Evolutionary conservation across 441 rosid genomes (phyloP).

Genomic region (Sinapis alba): DNA sequence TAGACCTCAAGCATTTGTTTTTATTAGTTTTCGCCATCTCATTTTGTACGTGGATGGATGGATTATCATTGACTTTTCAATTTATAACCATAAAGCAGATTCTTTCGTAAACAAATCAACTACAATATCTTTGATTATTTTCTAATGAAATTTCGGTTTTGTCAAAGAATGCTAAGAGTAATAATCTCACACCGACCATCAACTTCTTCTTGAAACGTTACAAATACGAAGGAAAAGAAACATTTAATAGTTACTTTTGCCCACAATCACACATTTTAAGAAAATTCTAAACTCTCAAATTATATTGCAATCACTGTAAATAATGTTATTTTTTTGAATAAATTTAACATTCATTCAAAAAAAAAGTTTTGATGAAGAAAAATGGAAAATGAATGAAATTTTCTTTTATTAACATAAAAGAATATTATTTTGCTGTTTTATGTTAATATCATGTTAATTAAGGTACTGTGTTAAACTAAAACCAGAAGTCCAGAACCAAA

Average conservation of each 20-base stretch:
- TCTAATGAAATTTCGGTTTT: not conserved
- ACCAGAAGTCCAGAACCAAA: not conserved
- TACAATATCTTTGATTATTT: constrained; percentile 9
- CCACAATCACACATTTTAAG: too few species aligned
- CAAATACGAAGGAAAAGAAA: not conserved
- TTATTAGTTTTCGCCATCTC: not conserved
- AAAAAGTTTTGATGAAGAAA: not conserved
- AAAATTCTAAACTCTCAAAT: too few species aligned
- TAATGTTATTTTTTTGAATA: too few species aligned
- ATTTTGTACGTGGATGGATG: not conserved
- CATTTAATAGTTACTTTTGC: not conserved
- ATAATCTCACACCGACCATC: not conserved
- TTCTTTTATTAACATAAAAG: not conserved
- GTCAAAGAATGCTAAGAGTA: not conserved
- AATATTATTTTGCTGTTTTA: not conserved
- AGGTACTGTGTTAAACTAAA: not conserved
- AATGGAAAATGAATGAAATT: too few species aligned
- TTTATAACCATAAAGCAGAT: not conserved
- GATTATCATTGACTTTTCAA: constrained; percentile 25
- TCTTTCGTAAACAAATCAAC: not conserved
- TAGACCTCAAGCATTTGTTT: not conserved
- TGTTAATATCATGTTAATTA: not conserved
- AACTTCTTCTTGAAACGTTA: not conserved
- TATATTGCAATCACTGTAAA: too few species aligned
- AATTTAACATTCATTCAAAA: too few species aligned